Conservation (phyloP, 2,329 filamentous ascomycete species). For the Dothidotthia symphoricarpi region DNA sequence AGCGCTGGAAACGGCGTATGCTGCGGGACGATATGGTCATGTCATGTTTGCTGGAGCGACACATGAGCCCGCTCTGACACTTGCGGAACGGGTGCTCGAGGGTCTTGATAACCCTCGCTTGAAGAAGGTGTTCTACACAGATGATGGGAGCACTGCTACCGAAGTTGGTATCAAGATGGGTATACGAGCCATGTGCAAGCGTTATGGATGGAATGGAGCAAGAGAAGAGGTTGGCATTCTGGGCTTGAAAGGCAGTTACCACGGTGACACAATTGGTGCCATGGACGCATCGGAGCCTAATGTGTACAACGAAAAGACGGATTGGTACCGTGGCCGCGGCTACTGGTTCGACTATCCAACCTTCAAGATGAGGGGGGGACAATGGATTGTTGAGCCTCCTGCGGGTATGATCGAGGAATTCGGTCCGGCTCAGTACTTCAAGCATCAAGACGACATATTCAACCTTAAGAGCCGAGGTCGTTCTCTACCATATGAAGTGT, state of each 20-base stretch:
- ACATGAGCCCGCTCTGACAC: conserved; percentile 71
- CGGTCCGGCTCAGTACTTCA: conserved; percentile 42
- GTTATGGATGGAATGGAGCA: conserved; percentile 64
- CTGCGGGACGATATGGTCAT: conserved; percentile 80
- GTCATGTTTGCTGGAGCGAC: conserved; percentile 82
- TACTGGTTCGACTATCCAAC: conserved; percentile 79
- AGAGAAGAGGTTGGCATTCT: conserved; percentile 63
- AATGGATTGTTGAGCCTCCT: conserved; percentile 64
- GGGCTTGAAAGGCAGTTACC: conserved; percentile 77
- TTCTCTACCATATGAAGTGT: conserved; percentile 54
- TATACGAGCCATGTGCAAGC: conserved; percentile 63
- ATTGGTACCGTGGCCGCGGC: conserved; percentile 79
- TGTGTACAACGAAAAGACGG: conserved; percentile 76
- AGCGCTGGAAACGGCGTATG: conserved; percentile 73
- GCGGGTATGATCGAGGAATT: conserved; percentile 49
- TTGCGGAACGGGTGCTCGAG: conserved; percentile 64
- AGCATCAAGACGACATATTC: conserved; percentile 36
- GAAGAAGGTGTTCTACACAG: conserved; percentile 73
- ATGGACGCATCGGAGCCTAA: conserved; percentile 83
- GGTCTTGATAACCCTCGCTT: conserved; percentile 64
- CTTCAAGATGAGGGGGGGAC: conserved; percentile 64
- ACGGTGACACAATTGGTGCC: conserved; percentile 83
- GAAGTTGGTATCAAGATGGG: conserved; percentile 88
- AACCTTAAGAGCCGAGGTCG: conserved; percentile 42
- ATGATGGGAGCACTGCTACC: conserved; percentile 79